Conservation (phyloP, 805 yeast genomes). For the Candida ponderosae region DNA sequence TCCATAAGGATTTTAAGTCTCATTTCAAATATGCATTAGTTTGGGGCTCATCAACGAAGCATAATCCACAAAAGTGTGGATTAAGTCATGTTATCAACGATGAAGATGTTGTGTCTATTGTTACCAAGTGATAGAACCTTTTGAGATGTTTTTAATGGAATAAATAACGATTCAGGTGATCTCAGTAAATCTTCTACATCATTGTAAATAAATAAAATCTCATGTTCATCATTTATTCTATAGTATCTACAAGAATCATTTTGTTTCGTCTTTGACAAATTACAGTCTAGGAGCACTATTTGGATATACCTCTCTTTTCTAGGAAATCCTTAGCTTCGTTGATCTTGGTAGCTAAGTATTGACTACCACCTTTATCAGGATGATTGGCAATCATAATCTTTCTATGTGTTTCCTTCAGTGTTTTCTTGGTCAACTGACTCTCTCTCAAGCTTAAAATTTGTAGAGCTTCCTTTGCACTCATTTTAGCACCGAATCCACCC, state of each 20-base stretch:
- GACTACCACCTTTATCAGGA: constrained; percentile 93
- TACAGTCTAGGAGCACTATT: constrained; percentile 6
- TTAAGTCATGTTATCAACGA: constrained; percentile 75
- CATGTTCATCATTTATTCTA: too few species aligned
- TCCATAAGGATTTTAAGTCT: constrained; percentile 87
- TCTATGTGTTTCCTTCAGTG: constrained; percentile 74
- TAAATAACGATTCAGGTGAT: too few species aligned
- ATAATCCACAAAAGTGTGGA: constrained; percentile 96
- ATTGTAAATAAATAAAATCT: too few species aligned
- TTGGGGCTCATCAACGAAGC: constrained; percentile 95
- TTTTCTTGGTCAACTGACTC: constrained; percentile 50
- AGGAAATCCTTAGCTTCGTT: constrained; percentile 86
- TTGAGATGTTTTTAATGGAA: too few species aligned
- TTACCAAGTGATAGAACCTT: constrained; percentile 74
- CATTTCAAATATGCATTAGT: constrained; percentile 91
- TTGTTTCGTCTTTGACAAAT: too few species aligned
- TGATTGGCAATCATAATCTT: constrained; percentile 82
- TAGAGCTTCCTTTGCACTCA: constrained; percentile 84
- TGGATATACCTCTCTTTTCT: constrained; percentile 38
- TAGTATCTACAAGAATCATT: too few species aligned
- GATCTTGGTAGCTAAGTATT: constrained; percentile 81
- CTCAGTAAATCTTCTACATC: too few species aligned
- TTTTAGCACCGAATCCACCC: constrained; percentile 90
- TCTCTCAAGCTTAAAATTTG: constrained; percentile 74
- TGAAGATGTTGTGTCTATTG: constrained; percentile 90